Evolutionary conservation across 148 eudicot genomes (phyloP).

Genomic region (Heliamphora exappendiculata): DNA sequence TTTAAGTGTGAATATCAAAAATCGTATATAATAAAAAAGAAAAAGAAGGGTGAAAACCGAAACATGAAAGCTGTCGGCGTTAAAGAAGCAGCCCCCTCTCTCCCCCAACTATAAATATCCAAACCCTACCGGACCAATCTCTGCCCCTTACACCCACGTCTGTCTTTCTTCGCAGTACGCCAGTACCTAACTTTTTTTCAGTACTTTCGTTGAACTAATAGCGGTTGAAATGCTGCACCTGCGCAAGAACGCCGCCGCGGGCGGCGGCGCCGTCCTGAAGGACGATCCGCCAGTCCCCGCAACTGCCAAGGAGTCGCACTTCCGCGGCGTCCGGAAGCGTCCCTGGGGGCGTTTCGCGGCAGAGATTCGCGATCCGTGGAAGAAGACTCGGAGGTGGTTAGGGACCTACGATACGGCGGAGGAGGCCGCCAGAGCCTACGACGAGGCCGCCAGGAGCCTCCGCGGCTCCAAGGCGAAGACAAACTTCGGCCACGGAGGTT

Average conservation of each 20-base stretch:
- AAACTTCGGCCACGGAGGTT: slow-evolving; percentile 14
- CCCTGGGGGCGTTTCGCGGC: slow-evolving; percentile 57
- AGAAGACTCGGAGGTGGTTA: slow-evolving; percentile 38
- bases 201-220: not conserved
- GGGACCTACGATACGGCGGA: slow-evolving; percentile 46
- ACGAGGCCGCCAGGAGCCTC: slow-evolving; percentile 37
- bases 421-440: slow-evolving; percentile 46
- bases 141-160: not conserved
- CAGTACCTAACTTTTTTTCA: no score
- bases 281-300: not conserved
- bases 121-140: not conserved
- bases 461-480: slow-evolving; percentile 41
- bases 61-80: slow-evolving; percentile 16
- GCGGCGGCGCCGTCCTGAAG: not conserved
- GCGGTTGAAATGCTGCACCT: slow-evolving; percentile 3
- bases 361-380: slow-evolving; percentile 53
- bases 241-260: not conserved
- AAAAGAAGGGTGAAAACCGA: not conserved
- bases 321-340: slow-evolving; percentile 31
- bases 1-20: no score
- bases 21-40: no score
- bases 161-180: not conserved
- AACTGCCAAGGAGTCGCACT: slow-evolving; percentile 10
- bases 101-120: slow-evolving; percentile 5
- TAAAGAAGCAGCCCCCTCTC: not conserved